phyloP scores from a whole-genome alignment of 257 asterid species.

The Solanum medicagineum region DNA sequence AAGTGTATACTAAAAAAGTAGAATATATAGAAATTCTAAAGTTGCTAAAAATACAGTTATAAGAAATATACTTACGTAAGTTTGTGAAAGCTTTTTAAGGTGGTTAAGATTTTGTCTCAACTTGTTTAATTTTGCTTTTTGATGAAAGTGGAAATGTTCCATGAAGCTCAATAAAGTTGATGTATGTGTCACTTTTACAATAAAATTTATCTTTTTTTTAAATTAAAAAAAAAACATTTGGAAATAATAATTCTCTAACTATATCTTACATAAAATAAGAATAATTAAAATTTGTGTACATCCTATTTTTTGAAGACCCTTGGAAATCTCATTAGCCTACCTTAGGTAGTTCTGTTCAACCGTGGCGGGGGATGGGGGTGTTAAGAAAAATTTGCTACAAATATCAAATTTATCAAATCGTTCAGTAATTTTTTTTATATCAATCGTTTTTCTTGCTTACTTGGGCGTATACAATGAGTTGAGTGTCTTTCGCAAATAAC shows the following conservation, averaged over 20 bases:
- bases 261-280: no score
- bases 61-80: background rate
- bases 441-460: no score
- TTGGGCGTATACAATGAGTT: no score
- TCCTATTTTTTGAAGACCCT: background rate
- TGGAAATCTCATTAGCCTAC: no score
- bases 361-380: no score
- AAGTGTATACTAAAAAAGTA: constrained; percentile 10
- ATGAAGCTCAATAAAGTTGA: background rate
- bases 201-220: background rate
- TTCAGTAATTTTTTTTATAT: no score
- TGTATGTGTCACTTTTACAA: background rate
- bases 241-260: no score
- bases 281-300: background rate
- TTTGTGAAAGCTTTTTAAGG: background rate
- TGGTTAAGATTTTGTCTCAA: background rate
- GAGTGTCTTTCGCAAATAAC: no score
- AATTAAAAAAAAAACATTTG: no score
- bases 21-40: constrained; percentile 8
- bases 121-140: background rate
- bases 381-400: no score
- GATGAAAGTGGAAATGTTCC: background rate
- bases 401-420: no score
- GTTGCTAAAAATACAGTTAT: background rate
- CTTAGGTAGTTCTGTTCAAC: no score